Conservation (phyloP, 2,329 filamentous ascomycete species). For the Mycocentrospora acerina region DNA sequence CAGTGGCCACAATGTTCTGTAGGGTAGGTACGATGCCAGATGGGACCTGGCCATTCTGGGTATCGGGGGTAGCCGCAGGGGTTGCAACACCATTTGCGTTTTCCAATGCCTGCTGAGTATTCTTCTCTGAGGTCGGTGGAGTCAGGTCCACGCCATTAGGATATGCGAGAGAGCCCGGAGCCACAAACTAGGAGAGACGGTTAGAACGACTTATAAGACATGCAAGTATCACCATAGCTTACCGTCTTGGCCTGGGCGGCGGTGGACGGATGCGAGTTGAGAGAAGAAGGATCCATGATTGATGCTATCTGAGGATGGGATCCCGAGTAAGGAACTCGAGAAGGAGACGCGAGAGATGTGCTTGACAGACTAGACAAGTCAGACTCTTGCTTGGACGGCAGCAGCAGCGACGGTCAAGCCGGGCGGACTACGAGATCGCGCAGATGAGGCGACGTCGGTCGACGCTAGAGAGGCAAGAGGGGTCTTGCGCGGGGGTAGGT, state of each 20-base stretch:
- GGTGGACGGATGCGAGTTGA: constrained; percentile 88
- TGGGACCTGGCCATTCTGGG: constrained; percentile 60
- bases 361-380: constrained; percentile 40
- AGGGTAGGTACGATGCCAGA: constrained; percentile 64
- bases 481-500: constrained; percentile 18
- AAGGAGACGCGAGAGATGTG: constrained; percentile 24
- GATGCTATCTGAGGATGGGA: constrained; percentile 31
- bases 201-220: constrained; percentile 21
- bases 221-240: constrained; percentile 29
- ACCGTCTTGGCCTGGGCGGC: constrained; percentile 86
- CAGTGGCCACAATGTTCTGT: constrained; percentile 91
- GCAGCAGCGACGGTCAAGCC: constrained; percentile 31
- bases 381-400: constrained; percentile 31
- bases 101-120: constrained; percentile 55
- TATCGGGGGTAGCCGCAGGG: constrained; percentile 86
- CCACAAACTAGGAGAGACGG: constrained; percentile 61
- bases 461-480: constrained; percentile 22
- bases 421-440: constrained; percentile 35
- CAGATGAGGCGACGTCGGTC: constrained; percentile 34
- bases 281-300: constrained; percentile 72
- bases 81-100: constrained; percentile 73
- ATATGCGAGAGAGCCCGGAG: constrained; percentile 88
- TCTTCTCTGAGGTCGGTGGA: constrained; percentile 73
- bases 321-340: constrained; percentile 29
- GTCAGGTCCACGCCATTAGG: constrained; percentile 80